Percentiles rank a stretch among this genome's conserved stretches.
These are phyloP conservation scores for Rubia yunnanensis DNA, from an alignment of 257 asterid genomes.

Conservation along the genomic window DNA sequence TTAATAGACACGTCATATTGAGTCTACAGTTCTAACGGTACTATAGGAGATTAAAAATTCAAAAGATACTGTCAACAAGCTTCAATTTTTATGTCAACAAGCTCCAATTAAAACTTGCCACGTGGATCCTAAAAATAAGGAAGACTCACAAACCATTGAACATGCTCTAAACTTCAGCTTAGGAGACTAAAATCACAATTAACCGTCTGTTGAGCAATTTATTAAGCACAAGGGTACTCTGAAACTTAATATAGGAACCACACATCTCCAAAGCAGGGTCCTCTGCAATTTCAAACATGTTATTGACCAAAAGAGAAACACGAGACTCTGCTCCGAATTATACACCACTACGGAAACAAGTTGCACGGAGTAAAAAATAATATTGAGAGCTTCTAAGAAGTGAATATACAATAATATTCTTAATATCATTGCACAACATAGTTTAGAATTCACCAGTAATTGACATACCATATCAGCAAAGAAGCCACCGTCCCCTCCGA, in stretches of 20 bases:
- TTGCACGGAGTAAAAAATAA: neutral
- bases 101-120: too few relatives aligned
- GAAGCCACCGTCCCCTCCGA: slow-evolving; percentile 78
- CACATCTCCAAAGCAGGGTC: neutral
- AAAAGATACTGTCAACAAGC: too few relatives aligned
- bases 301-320: neutral
- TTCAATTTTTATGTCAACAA: too few relatives aligned
- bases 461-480: slow-evolving; percentile 73
- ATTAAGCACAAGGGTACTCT: neutral
- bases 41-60: too few relatives aligned
- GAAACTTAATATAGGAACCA: neutral
- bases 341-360: neutral
- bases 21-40: too few relatives aligned
- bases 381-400: neutral
- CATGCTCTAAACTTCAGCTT: neutral
- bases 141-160: too few relatives aligned
- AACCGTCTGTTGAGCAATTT: neutral
- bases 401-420: neutral
- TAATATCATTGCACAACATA: neutral
- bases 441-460: neutral
- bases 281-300: neutral
- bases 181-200: neutral
- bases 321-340: too few relatives aligned
- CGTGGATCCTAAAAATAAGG: too few relatives aligned
- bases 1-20: too few relatives aligned